Conservation (phyloP, 352 stramenopile species). For the Phytophthora kernoviae region DNA sequence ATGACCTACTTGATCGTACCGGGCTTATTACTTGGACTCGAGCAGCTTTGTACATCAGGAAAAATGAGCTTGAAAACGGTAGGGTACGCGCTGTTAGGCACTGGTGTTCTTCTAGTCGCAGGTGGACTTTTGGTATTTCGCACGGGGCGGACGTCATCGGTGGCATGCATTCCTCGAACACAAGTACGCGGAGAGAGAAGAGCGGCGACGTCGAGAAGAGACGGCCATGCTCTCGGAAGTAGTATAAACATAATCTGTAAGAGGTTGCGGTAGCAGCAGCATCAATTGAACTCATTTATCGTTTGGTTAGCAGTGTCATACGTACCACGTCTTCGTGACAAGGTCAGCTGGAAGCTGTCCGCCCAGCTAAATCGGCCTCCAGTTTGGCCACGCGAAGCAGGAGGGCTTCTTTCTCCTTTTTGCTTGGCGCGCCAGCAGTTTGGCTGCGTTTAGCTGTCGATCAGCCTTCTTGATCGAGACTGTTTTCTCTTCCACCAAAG, state of each 20-base stretch:
- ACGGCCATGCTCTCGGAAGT: constrained; percentile 19
- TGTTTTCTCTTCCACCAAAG: constrained; percentile 49
- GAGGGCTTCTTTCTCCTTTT: constrained; percentile 75
- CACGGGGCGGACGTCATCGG: constrained; percentile 21
- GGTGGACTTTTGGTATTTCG: constrained; percentile 35
- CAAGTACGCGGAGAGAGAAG: constrained; percentile 44
- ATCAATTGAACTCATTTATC: constrained; percentile 15
- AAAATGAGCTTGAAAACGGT: constrained; percentile 13
- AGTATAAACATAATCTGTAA: background rate
- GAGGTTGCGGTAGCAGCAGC: constrained; percentile 3
- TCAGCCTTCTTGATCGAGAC: constrained; percentile 55
- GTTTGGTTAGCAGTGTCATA: background rate
- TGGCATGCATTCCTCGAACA: constrained; percentile 46
- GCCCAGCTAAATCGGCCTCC: constrained; percentile 26
- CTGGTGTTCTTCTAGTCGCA: constrained; percentile 11
- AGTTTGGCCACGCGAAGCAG: constrained; percentile 49
- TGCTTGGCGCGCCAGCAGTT: constrained; percentile 69
- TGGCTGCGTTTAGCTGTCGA: constrained; percentile 68
- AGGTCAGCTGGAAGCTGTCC: constrained; percentile 1
- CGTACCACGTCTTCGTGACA: background rate
- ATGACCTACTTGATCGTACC: constrained; percentile 47
- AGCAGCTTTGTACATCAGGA: constrained; percentile 52
- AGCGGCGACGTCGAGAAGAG: constrained; percentile 19
- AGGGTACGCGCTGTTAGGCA: constrained; percentile 31
- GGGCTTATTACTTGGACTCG: constrained; percentile 42